These are phyloP conservation scores for Salix koriyanagi DNA, from an alignment of 345 rosid genomes.

Conservation along the genomic window DNA sequence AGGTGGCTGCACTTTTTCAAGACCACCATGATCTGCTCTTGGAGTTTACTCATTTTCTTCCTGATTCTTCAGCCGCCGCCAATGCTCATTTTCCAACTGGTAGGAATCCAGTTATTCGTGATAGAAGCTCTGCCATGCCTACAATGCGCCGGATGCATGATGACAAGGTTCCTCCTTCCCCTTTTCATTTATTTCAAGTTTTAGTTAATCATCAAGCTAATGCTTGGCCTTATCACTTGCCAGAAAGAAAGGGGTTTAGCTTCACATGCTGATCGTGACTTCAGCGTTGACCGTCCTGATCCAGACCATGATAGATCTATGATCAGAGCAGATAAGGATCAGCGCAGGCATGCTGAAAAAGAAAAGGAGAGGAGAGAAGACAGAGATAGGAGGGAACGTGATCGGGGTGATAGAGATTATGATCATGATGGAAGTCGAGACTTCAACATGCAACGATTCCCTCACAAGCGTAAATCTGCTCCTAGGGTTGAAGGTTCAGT, in stretches of 20 bases:
- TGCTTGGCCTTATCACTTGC: constrained; percentile 20
- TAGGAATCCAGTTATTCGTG: constrained; percentile 53
- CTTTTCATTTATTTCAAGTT: constrained; percentile 4
- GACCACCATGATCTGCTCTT: constrained; percentile 82
- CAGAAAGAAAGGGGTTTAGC: constrained; percentile 66
- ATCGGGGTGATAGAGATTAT: constrained; percentile 50
- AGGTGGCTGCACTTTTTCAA: constrained; percentile 84
- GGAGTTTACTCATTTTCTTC: constrained; percentile 91
- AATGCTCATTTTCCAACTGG: constrained; percentile 45
- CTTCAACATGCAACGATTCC: constrained; percentile 49
- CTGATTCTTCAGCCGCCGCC: constrained; percentile 70
- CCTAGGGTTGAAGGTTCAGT: constrained; percentile 42
- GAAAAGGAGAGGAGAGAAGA: constrained; percentile 72
- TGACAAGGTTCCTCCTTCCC: constrained; percentile 57
- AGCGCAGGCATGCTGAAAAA: constrained; percentile 59
- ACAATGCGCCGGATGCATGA: constrained; percentile 43
- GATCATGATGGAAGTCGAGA: constrained; percentile 60
- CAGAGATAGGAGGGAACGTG: constrained; percentile 55
- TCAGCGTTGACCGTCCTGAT: constrained; percentile 54
- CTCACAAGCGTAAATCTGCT: constrained; percentile 44
- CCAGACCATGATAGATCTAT: constrained; percentile 51
- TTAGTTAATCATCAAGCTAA: constrained; percentile 19
- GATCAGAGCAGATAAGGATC: constrained; percentile 63
- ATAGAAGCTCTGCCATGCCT: constrained; percentile 60
- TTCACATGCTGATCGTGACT: constrained; percentile 50